Conservation (phyloP, 78 protist genomes). For the Emiliania huxleyi region DNA sequence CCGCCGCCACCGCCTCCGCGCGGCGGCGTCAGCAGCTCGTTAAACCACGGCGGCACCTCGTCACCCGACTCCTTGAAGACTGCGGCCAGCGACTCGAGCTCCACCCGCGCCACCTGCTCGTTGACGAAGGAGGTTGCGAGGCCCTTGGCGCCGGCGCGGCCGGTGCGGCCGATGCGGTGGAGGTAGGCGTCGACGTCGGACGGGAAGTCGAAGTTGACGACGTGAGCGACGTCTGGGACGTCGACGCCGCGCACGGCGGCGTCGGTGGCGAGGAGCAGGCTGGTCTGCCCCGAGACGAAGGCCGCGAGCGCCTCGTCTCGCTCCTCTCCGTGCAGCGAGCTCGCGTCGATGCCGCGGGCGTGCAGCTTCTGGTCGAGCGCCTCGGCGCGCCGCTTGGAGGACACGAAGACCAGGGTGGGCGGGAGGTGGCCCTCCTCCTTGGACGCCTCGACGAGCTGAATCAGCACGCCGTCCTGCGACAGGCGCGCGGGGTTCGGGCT, state of each 20-base stretch:
- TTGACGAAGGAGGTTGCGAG: neutral
- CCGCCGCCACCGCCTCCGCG: neutral
- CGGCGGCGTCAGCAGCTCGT: neutral
- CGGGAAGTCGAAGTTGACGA: constrained; percentile 97
- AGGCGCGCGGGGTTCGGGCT: too few relatives aligned
- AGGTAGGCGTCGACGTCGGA: constrained; percentile 86
- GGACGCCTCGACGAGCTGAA: constrained; percentile 60
- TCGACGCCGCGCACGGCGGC: constrained; percentile 90
- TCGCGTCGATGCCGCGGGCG: constrained; percentile 24
- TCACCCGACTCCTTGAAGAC: neutral
- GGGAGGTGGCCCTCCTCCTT: neutral
- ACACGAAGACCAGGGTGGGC: constrained; percentile 78
- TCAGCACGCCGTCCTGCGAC: constrained; percentile 47
- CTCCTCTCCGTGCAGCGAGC: constrained; percentile 98
- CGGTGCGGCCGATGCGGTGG: constrained; percentile 97
- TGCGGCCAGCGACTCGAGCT: neutral
- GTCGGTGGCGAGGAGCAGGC: constrained; percentile 80
- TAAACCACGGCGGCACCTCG: neutral
- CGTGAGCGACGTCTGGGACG: constrained; percentile 74
- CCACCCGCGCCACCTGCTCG: neutral
- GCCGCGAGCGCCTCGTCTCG: constrained; percentile 86
- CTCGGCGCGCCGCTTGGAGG: constrained; percentile 90
- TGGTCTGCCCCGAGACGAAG: neutral
- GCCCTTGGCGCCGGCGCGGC: constrained; percentile 63
- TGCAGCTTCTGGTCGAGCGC: constrained; percentile 76